Evolutionary conservation across 768 basidiomycete species (phyloP).

Genomic region (Neoboletus magnificus): DNA sequence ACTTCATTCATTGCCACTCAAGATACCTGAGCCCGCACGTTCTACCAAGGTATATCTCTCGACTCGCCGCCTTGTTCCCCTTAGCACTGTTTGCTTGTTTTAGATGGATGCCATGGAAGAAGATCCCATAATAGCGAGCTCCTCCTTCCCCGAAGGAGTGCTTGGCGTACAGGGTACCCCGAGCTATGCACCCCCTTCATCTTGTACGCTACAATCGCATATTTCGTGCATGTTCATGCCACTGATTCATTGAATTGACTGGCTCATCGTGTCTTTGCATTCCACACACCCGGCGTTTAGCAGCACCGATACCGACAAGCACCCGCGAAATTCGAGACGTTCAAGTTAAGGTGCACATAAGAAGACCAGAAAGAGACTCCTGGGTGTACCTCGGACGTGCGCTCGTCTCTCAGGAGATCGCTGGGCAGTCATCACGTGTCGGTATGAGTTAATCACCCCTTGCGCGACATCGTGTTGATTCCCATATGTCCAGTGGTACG

Average conservation of each 20-base stretch:
- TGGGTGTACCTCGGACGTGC: slow-evolving; percentile 83
- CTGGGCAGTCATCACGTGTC: slow-evolving; percentile 75
- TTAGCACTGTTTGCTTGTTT: background rate
- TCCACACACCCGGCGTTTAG: slow-evolving; percentile 11
- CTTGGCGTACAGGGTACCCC: slow-evolving; percentile 17
- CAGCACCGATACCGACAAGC: slow-evolving; percentile 19
- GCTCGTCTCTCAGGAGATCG: slow-evolving; percentile 68
- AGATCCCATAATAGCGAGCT: slow-evolving; percentile 27
- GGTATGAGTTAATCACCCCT: slow-evolving; percentile 45
- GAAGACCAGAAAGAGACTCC: slow-evolving; percentile 72
- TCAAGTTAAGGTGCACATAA: slow-evolving; percentile 81
- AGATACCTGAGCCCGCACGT: slow-evolving; percentile 20
- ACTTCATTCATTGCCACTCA: slow-evolving; percentile 17
- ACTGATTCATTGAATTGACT: slow-evolving; percentile 8
- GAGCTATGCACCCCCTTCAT: slow-evolving; percentile 12
- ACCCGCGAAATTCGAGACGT: slow-evolving; percentile 70
- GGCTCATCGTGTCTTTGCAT: background rate
- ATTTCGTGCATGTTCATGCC: background rate
- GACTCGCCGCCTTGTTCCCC: background rate
- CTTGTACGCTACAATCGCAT: slow-evolving; percentile 17
- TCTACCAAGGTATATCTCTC: slow-evolving; percentile 4
- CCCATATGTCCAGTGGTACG: slow-evolving; percentile 29
- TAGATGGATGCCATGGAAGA: slow-evolving; percentile 36
- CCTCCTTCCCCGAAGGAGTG: slow-evolving; percentile 21
- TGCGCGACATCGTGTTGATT: slow-evolving; percentile 5